These are phyloP conservation scores for Penicillium griseofulvum DNA, from an alignment of 2,329 filamentous ascomycete species.

Conservation along the genomic window DNA sequence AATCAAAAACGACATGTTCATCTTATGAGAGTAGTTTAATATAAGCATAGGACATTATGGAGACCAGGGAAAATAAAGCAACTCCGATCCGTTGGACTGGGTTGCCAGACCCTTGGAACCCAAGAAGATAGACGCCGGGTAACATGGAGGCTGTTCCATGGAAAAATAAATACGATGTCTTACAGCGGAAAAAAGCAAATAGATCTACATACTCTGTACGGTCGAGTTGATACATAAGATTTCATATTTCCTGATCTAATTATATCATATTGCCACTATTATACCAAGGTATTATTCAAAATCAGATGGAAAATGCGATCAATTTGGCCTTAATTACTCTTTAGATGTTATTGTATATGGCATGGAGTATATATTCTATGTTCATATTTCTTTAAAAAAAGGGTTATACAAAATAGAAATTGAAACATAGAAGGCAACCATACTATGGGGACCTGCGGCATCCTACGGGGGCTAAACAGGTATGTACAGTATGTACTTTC, in stretches of 20 bases:
- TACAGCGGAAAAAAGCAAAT: neutral
- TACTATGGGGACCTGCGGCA: neutral
- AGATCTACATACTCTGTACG: neutral
- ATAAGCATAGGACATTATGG: constrained; percentile 3
- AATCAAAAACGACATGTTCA: neutral
- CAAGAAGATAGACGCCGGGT: constrained; percentile 8
- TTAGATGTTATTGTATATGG: neutral
- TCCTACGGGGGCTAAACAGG: neutral
- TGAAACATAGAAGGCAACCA: neutral
- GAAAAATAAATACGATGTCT: neutral
- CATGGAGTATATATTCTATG: no score
- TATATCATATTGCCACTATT: neutral
- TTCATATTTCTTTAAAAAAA: no score
- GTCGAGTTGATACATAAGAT: neutral
- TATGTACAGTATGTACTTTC: neutral
- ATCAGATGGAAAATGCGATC: neutral
- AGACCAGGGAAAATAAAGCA: constrained; percentile 10
- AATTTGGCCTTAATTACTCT: neutral
- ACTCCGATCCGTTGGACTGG: constrained; percentile 27
- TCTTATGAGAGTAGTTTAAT: neutral
- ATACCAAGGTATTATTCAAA: neutral
- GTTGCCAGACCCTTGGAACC: constrained; percentile 8
- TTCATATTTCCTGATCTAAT: neutral
- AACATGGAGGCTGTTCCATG: constrained; percentile 12
- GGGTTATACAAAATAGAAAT: no score